Conservation (phyloP, 1,139 yeast species). For the Kurtzmaniella quercitrusa region DNA sequence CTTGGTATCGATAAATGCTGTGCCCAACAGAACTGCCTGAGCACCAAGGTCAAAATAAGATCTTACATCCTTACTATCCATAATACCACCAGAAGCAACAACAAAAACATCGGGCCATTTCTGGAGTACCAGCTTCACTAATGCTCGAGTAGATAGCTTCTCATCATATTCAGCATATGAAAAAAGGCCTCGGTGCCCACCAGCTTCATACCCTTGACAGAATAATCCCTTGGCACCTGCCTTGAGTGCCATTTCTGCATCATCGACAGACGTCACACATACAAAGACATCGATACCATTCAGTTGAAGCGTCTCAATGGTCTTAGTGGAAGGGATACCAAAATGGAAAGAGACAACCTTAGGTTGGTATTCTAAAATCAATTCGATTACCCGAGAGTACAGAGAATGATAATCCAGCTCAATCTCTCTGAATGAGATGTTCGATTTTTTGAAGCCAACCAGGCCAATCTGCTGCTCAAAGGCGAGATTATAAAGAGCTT, state of each 20-base stretch:
- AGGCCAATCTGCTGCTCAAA: slow-evolving; percentile 11
- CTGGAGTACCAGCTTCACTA: slow-evolving; percentile 22
- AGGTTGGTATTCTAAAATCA: slow-evolving; percentile 19
- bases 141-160: slow-evolving; percentile 28
- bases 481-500: slow-evolving; percentile 13
- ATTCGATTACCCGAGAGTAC: slow-evolving; percentile 11
- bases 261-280: slow-evolving; percentile 37
- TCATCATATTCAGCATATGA: slow-evolving; percentile 23
- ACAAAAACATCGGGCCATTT: slow-evolving; percentile 20
- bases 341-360: slow-evolving; percentile 46
- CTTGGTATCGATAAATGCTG: slow-evolving; percentile 35
- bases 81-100: slow-evolving; percentile 47
- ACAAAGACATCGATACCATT: slow-evolving; percentile 51
- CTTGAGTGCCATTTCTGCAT: slow-evolving; percentile 23
- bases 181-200: slow-evolving; percentile 49
- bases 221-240: slow-evolving; percentile 37
- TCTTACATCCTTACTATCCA: slow-evolving; percentile 21
- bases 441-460: slow-evolving; percentile 17
- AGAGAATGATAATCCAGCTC: slow-evolving; percentile 12
- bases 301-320: slow-evolving; percentile 37
- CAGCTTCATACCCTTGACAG: slow-evolving; percentile 52
- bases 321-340: slow-evolving; percentile 35
- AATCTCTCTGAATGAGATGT: slow-evolving; percentile 34
- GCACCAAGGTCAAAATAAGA: slow-evolving; percentile 32
- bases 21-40: slow-evolving; percentile 45